Conservation (phyloP, 148 eudicot genomes). For the Vaccinium macrocarpon region DNA sequence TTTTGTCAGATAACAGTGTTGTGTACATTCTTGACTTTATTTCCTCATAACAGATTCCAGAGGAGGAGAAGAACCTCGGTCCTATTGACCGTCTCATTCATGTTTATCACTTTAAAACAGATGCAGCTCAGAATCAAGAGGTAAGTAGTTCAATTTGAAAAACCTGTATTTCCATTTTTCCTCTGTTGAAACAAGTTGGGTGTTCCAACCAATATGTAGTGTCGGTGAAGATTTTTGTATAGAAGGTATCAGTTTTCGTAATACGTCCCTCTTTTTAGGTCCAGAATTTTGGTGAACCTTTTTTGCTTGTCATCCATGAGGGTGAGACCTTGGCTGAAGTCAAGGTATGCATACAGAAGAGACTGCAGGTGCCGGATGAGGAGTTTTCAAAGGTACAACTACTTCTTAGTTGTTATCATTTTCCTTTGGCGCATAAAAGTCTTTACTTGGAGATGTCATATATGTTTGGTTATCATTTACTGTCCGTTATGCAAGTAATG, state of each 20-base stretch:
- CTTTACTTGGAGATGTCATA: neutral
- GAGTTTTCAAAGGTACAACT: conserved; percentile 86
- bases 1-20: neutral
- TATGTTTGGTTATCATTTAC: neutral
- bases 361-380: conserved; percentile 73
- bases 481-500: neutral
- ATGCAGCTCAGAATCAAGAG: conserved; percentile 69
- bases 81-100: conserved; percentile 83
- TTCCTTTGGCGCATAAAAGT: neutral
- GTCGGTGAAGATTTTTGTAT: neutral
- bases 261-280: conserved; percentile 25
- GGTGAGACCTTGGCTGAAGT: conserved; percentile 83
- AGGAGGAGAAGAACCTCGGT: conserved; percentile 85
- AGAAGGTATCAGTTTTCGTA: neutral
- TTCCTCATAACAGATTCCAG: conserved; percentile 65
- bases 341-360: conserved; percentile 74
- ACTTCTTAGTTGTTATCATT: neutral
- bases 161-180: neutral
- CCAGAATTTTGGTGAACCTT: conserved; percentile 96
- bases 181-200: neutral
- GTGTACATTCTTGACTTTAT: neutral
- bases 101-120: conserved; percentile 91
- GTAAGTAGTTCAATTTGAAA: conserved; percentile 25
- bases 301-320: conserved; percentile 77
- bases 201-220: neutral